Conservation (phyloP, 306 rosid genomes). For the Cucurbita ficifolia region DNA sequence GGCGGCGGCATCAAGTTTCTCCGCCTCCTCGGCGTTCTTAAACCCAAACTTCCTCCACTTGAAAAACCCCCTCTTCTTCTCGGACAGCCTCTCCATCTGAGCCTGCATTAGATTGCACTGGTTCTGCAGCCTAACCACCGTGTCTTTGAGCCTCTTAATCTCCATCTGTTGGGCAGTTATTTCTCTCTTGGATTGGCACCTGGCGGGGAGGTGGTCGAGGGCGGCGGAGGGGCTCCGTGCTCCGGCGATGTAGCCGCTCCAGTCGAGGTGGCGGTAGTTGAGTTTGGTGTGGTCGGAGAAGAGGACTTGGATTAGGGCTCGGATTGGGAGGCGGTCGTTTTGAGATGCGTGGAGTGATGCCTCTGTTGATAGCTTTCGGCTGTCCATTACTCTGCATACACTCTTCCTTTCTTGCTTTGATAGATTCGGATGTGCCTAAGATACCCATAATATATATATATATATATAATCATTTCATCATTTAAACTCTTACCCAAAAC, state of each 20-base stretch:
- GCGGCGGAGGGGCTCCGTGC: conserved; percentile 42
- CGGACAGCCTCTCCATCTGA: conserved; percentile 50
- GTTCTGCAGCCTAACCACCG: conserved; percentile 48
- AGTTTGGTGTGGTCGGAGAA: conserved; percentile 64
- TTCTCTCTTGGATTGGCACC: conserved; percentile 64
- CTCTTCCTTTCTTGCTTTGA: conserved; percentile 73
- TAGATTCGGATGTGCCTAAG: conserved; percentile 60
- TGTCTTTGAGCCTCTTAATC: conserved; percentile 65
- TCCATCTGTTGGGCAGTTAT: conserved; percentile 43
- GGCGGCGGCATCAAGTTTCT: conserved; percentile 8
- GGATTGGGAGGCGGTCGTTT: conserved; percentile 78
- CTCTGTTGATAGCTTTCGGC: conserved; percentile 68
- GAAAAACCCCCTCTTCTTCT: conserved; percentile 37
- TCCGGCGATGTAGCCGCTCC: conserved; percentile 55
- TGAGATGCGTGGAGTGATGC: conserved; percentile 89
- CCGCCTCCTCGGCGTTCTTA: conserved; percentile 17
- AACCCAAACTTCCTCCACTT: conserved; percentile 59
- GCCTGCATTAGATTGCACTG: conserved; percentile 52
- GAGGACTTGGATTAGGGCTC: conserved; percentile 82
- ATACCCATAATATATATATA: not conserved
- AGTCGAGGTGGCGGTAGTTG: conserved; percentile 31
- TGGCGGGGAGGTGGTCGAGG: conserved; percentile 15
- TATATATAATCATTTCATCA: too few relatives aligned
- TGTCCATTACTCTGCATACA: conserved; percentile 57
- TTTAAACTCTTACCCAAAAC: too few relatives aligned